Conservation (phyloP, 2,329 filamentous ascomycete genomes). For the Venturia carpophila region DNA sequence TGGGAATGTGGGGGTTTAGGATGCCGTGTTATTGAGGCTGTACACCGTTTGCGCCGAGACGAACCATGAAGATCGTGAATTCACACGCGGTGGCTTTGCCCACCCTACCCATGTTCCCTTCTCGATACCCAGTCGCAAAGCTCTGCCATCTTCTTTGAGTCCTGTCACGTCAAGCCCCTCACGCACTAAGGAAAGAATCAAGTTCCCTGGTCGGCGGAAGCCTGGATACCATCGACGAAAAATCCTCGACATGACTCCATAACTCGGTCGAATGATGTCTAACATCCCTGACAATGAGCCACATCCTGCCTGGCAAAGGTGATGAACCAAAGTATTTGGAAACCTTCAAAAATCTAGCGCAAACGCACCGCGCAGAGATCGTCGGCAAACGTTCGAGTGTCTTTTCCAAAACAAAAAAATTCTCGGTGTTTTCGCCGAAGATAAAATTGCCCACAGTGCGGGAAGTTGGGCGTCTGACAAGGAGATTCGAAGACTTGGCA, state of each 20-base stretch:
- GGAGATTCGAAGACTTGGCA: not conserved
- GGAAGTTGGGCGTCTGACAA: not conserved
- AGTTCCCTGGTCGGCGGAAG: no score
- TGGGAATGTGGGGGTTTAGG: no score
- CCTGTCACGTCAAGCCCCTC: not conserved
- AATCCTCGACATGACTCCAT: no score
- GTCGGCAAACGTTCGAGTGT: not conserved
- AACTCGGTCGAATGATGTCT: no score
- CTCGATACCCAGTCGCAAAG: not conserved
- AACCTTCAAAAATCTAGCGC: not conserved
- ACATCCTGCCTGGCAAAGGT: no score
- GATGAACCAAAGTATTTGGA: no score
- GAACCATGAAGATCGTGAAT: not conserved
- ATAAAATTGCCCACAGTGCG: not conserved
- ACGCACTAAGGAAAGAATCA: no score
- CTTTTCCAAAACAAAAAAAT: not conserved
- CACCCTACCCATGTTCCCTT: not conserved
- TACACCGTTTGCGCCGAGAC: not conserved
- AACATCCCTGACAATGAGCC: no score
- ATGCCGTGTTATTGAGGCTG: not conserved
- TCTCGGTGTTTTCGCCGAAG: not conserved
- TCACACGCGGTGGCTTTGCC: not conserved
- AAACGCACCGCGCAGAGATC: not conserved
- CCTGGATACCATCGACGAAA: no score
- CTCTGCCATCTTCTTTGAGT: not conserved